Conservation (phyloP, 352 stramenopile genomes). For the Globisporangium perplexum region DNA sequence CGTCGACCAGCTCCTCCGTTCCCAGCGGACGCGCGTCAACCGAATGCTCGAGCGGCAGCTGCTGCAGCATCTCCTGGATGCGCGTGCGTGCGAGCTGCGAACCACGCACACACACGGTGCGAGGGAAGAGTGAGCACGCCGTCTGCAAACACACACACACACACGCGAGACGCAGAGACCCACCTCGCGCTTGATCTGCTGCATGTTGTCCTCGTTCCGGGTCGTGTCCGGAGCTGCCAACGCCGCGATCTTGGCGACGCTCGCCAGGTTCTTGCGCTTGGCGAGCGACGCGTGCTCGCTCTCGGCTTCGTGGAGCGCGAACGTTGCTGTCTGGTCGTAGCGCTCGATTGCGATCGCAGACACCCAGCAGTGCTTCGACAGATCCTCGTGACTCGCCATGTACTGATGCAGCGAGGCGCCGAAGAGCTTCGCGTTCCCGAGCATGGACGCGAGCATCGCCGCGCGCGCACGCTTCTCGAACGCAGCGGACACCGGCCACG, state of each 20-base stretch:
- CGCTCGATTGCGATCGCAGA: slow-evolving; percentile 58
- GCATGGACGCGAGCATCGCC: slow-evolving; percentile 56
- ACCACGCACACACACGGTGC: slow-evolving; percentile 3
- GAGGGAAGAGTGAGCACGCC: not conserved
- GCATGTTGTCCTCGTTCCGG: slow-evolving; percentile 21
- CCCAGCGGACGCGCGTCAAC: slow-evolving; percentile 34
- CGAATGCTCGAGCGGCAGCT: slow-evolving; percentile 37
- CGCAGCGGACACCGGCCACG: slow-evolving; percentile 34
- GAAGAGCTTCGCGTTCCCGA: slow-evolving; percentile 59
- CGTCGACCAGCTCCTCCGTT: slow-evolving; percentile 36
- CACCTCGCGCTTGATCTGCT: slow-evolving; percentile 70
- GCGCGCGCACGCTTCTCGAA: slow-evolving; percentile 17
- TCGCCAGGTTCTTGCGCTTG: slow-evolving; percentile 71
- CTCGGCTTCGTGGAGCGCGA: slow-evolving; percentile 51
- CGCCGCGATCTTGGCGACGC: slow-evolving; percentile 75
- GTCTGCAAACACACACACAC: not conserved
- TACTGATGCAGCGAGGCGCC: slow-evolving; percentile 54
- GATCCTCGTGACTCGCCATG: slow-evolving; percentile 45
- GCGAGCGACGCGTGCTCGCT: slow-evolving; percentile 43
- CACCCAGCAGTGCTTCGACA: slow-evolving; percentile 61
- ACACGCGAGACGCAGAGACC: slow-evolving; percentile 2
- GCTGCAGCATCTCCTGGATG: slow-evolving; percentile 58
- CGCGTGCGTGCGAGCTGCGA: slow-evolving; percentile 41
- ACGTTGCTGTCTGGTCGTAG: slow-evolving; percentile 49
- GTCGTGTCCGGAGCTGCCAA: slow-evolving; percentile 41